phyloP scores from a whole-genome alignment of 2,329 filamentous ascomycete species.

The Fusarium nisikadoi region DNA sequence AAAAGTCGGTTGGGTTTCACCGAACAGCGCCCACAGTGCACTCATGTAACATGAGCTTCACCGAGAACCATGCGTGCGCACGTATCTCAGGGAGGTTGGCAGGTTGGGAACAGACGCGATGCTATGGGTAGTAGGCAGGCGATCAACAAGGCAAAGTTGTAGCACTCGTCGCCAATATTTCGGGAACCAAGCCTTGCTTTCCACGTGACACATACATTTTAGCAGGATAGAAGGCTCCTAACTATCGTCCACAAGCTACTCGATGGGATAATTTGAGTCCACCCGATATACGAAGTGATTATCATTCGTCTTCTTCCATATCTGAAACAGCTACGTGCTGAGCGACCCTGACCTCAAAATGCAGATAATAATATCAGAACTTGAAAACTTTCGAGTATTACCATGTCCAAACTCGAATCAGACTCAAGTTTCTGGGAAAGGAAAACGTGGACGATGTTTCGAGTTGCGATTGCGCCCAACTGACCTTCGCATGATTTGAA shows the following conservation, averaged over 20 bases:
- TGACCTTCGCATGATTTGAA: slow-evolving; percentile 2
- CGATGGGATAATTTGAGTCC: not conserved
- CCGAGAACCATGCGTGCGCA: not conserved
- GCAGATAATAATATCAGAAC: not conserved
- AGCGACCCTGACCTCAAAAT: not conserved
- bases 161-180: not conserved
- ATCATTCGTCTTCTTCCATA: not conserved
- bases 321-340: not conserved
- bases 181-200: not conserved
- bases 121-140: not conserved
- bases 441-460: not conserved
- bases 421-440: not conserved
- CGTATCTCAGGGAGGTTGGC: not conserved
- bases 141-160: not conserved
- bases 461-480: not conserved
- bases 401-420: not conserved
- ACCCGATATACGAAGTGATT: not conserved
- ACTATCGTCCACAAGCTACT: not conserved
- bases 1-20: not conserved
- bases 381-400: not conserved
- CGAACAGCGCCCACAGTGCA: not conserved
- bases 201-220: not conserved
- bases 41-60: not conserved
- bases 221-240: not conserved
- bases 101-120: not conserved